A percentile compares a stretch with the other conserved stretches of the same genome.
Conservation (phyloP, 805 yeast species). For the Saturnispora kantuleensis region DNA sequence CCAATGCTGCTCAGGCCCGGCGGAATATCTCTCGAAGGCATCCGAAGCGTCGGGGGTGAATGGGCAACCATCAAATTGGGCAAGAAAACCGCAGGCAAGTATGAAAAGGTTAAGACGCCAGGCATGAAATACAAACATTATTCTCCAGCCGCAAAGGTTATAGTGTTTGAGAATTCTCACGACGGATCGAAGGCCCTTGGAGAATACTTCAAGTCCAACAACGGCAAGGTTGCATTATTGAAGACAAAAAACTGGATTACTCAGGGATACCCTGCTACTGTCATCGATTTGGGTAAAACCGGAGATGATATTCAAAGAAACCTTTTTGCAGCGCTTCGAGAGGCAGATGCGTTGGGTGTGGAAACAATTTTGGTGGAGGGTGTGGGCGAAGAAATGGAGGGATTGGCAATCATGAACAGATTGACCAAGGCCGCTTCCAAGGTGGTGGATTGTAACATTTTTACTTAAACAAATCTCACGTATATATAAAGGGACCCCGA, state of each 20-base stretch:
- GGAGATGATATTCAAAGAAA: conserved; percentile 63
- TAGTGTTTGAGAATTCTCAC: conserved; percentile 46
- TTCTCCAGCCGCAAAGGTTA: conserved; percentile 80
- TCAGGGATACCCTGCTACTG: neutral
- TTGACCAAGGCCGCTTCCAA: conserved; percentile 72
- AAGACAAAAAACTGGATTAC: conserved; percentile 29
- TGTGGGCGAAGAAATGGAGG: conserved; percentile 63
- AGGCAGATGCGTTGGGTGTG: conserved; percentile 53
- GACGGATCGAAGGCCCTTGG: conserved; percentile 31
- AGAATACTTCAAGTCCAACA: conserved; percentile 13
- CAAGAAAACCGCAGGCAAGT: conserved; percentile 50
- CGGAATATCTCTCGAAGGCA: conserved; percentile 76
- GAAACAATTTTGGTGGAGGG: conserved; percentile 81
- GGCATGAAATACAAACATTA: conserved; percentile 98
- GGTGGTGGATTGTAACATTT: conserved; percentile 13
- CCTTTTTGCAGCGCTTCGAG: conserved; percentile 62
- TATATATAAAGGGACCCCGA: neutral
- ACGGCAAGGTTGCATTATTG: conserved; percentile 41
- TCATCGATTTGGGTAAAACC: conserved; percentile 30
- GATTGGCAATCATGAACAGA: conserved; percentile 92
- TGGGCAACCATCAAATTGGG: conserved; percentile 64
- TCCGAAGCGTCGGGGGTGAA: conserved; percentile 41
- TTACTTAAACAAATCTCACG: neutral
- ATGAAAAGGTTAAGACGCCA: conserved; percentile 78
- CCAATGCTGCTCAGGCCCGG: conserved; percentile 92